A percentile compares a stretch with the other conserved stretches of the same genome.
Conservation (phyloP, 148 eudicot genomes). For the Gaultheria prostrata region DNA sequence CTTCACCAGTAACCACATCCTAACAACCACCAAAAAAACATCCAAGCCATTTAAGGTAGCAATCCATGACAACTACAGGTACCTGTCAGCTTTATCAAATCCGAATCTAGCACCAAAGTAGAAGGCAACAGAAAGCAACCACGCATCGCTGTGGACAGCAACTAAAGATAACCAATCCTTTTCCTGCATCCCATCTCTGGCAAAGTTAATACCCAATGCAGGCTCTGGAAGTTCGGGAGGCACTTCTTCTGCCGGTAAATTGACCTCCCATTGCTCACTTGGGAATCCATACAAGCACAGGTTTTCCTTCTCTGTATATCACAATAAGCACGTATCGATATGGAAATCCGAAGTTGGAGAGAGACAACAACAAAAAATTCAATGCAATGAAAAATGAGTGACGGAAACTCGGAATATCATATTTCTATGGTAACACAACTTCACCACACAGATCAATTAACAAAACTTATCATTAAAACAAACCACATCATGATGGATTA, state of each 20-base stretch:
- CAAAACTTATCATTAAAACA: neutral
- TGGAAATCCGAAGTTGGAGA: neutral
- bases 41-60: neutral
- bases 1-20: neutral
- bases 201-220: constrained; percentile 91
- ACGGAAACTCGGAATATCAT: neutral
- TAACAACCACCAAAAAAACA: neutral
- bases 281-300: constrained; percentile 89
- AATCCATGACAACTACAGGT: constrained; percentile 4
- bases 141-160: constrained; percentile 90
- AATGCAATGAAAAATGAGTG: neutral
- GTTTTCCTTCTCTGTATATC: constrained; percentile 74
- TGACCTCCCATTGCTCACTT: constrained; percentile 90
- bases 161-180: constrained; percentile 89
- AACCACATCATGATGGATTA: constrained; percentile 8
- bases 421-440: neutral
- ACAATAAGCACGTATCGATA: constrained; percentile 13
- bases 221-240: constrained; percentile 97
- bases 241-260: constrained; percentile 87
- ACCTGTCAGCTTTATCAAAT: constrained; percentile 90
- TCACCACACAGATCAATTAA: neutral
- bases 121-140: constrained; percentile 88
- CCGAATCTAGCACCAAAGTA: constrained; percentile 93
- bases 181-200: constrained; percentile 87
- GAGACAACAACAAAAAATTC: neutral